These are phyloP conservation scores for Lentinula aciculospora DNA, from an alignment of 768 basidiomycete species.

Conservation along the genomic window DNA sequence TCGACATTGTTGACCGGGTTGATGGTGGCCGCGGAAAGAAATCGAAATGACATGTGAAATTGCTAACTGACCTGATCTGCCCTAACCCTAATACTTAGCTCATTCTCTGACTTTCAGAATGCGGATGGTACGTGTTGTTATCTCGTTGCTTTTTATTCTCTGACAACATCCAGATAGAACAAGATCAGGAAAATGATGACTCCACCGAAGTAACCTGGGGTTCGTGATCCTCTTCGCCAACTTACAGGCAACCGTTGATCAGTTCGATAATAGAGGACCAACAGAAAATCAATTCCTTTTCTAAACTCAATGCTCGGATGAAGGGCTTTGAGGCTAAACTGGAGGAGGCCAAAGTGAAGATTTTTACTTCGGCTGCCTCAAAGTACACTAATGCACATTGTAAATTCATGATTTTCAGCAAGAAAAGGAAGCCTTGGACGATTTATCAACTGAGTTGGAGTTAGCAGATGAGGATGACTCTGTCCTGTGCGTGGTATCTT, in stretches of 20 bases:
- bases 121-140: conserved; percentile 44
- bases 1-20: background rate
- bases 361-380: no score
- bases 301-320: conserved; percentile 81
- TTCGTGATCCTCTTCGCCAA: conserved; percentile 24
- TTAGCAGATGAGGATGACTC: conserved; percentile 80
- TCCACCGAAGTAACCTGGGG: conserved; percentile 83
- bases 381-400: conserved; percentile 6
- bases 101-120: conserved; percentile 46
- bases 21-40: background rate
- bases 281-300: conserved; percentile 86
- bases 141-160: background rate
- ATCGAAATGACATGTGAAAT: background rate
- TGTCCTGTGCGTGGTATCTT: conserved; percentile 52
- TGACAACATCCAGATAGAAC: conserved; percentile 46
- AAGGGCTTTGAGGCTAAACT: conserved; percentile 69
- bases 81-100: background rate
- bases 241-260: conserved; percentile 7
- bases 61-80: background rate
- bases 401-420: conserved; percentile 45
- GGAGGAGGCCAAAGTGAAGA: conserved; percentile 66
- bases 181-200: conserved; percentile 73
- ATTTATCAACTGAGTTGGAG: conserved; percentile 82
- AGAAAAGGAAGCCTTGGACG: conserved; percentile 93
- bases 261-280: conserved; percentile 58